Percentiles rank a stretch among this genome's conserved stretches.
phyloP scores from a whole-genome alignment of 306 rosid genomes.

The Gleditsia sinensis region DNA sequence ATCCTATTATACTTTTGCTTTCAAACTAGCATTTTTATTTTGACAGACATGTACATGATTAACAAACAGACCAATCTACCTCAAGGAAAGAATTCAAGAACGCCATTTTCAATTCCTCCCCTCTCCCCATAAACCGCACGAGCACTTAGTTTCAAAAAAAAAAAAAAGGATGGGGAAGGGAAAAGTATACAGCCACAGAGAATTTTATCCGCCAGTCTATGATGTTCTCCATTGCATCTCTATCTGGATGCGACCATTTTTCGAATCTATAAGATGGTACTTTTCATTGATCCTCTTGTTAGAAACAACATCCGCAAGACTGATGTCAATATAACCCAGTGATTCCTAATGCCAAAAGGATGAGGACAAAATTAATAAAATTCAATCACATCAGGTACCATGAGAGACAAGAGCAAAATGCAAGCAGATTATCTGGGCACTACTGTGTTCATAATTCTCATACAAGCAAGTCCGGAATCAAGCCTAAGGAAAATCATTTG shows the following conservation, averaged over 20 bases:
- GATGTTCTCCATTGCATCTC: constrained; percentile 90
- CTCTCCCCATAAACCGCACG: neutral
- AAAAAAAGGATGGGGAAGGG: neutral
- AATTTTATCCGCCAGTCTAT: constrained; percentile 6
- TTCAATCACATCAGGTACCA: neutral
- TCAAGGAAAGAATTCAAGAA: neutral
- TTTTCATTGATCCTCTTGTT: constrained; percentile 85
- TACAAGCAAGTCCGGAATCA: neutral
- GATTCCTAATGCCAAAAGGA: constrained; percentile 53
- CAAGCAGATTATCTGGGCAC: neutral
- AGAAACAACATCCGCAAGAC: constrained; percentile 68
- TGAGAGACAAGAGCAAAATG: neutral
- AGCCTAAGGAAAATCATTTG: neutral
- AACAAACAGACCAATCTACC: constrained; percentile 19
- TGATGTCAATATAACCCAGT: constrained; percentile 71
- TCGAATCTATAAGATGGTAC: constrained; percentile 87
- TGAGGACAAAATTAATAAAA: neutral
- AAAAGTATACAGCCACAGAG: neutral
- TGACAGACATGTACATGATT: constrained; percentile 22
- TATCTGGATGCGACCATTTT: constrained; percentile 79
- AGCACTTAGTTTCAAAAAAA: neutral
- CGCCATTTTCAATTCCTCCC: neutral
- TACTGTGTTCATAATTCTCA: neutral
- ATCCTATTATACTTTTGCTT: constrained; percentile 20
- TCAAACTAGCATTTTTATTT: constrained; percentile 22